Conservation (phyloP, 2,329 filamentous ascomycete genomes). For the Chaetomiaceae sp. region DNA sequence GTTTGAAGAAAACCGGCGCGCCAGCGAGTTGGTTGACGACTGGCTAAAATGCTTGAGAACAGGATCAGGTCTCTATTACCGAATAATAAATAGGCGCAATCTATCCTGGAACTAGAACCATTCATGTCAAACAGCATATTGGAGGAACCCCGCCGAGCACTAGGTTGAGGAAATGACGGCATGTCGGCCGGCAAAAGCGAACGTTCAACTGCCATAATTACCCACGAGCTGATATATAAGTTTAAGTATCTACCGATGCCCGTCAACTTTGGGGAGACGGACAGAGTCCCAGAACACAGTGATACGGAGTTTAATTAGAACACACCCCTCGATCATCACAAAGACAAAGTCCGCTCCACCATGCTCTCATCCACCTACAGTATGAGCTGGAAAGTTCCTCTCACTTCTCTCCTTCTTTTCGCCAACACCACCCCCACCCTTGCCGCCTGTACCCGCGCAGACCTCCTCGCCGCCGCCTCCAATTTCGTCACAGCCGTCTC, state of each 20-base stretch:
- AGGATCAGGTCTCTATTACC: no score
- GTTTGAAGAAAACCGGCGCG: no score
- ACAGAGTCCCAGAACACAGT: neutral
- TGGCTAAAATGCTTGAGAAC: no score
- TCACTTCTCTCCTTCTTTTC: neutral
- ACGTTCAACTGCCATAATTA: neutral
- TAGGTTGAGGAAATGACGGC: neutral
- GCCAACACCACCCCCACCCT: neutral
- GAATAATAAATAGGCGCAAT: neutral
- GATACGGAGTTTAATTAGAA: no score
- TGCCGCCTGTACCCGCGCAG: conserved; percentile 3
- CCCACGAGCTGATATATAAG: neutral
- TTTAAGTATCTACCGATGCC: no score
- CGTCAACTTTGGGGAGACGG: no score
- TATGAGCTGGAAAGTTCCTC: neutral
- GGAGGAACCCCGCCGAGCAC: neutral
- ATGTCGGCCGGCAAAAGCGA: neutral
- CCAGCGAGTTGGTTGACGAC: no score
- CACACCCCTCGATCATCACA: no score
- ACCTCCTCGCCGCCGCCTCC: neutral
- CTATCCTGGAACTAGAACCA: neutral
- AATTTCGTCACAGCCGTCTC: conserved; percentile 2
- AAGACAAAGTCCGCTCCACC: neutral
- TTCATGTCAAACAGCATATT: neutral
- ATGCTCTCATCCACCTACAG: neutral